Percentiles rank a stretch among this genome's conserved stretches.
Evolutionary conservation across 345 rosid genomes (phyloP).

Genomic region (Salix suchowensis): DNA sequence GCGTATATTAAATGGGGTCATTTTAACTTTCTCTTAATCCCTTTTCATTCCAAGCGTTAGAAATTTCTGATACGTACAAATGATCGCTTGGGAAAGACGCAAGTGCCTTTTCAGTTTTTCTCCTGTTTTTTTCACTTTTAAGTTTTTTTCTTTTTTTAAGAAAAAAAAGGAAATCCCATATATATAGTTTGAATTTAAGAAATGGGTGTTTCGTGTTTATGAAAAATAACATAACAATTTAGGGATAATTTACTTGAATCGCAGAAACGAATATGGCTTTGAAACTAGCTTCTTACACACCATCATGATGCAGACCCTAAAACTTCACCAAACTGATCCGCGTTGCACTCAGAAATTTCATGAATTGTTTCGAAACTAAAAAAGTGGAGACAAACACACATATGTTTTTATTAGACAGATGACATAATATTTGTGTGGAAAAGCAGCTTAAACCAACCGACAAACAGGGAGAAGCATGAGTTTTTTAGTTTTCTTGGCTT

Average conservation of each 20-base stretch:
- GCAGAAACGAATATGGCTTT: not conserved
- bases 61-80: too few species aligned
- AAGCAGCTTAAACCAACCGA: slow-evolving; percentile 53
- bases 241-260: not conserved
- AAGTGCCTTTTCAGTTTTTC: too few species aligned
- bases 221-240: not conserved
- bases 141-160: too few species aligned
- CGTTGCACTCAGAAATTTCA: not conserved
- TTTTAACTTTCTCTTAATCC: too few species aligned
- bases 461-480: slow-evolving; percentile 47
- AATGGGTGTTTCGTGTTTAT: not conserved
- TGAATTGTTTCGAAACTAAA: not conserved
- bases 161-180: too few species aligned
- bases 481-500: slow-evolving; percentile 53
- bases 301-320: not conserved
- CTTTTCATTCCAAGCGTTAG: too few species aligned
- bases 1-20: too few species aligned
- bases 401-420: not conserved
- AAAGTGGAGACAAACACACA: not conserved
- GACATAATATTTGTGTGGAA: slow-evolving; percentile 33
- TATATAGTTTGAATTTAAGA: not conserved
- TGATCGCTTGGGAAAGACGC: too few species aligned
- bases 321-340: not conserved
- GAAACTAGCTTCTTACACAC: not conserved
- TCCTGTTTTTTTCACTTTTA: too few species aligned